A percentile compares a stretch with the other conserved stretches of the same genome.
phyloP scores from a whole-genome alignment of 306 rosid species.

The Rosa chinensis region DNA sequence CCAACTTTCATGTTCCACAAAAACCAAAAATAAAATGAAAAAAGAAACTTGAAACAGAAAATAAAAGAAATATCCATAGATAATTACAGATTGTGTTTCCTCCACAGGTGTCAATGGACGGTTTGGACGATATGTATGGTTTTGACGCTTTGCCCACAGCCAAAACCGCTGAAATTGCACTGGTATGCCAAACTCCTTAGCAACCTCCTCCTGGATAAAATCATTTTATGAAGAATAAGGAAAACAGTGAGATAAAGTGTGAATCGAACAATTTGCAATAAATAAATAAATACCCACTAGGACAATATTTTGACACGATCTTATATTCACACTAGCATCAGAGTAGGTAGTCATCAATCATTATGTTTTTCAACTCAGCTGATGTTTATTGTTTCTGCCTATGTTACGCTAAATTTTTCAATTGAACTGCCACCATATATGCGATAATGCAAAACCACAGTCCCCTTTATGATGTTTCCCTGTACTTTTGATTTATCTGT shows the following conservation, averaged over 20 bases:
- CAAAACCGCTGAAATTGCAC: slow-evolving; percentile 84
- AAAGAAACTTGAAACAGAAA: neutral
- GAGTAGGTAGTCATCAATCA: slow-evolving; percentile 1
- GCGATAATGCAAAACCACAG: neutral
- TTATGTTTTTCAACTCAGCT: neutral
- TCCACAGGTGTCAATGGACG: slow-evolving; percentile 68
- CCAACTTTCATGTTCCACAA: neutral
- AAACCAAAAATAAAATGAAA: neutral
- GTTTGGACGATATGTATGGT: slow-evolving; percentile 82
- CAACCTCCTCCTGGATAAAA: slow-evolving; percentile 74
- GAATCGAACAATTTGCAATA: neutral
- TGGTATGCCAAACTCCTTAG: slow-evolving; percentile 80
- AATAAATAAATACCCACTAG: neutral
- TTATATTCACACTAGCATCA: neutral
- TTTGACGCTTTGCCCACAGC: slow-evolving; percentile 89
- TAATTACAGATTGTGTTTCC: slow-evolving; percentile 70
- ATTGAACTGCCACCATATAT: neutral
- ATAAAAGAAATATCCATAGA: slow-evolving; percentile 6
- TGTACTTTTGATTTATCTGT: too few species aligned
- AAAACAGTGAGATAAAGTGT: neutral
- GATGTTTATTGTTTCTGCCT: neutral
- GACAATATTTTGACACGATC: neutral
- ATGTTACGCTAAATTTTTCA: neutral
- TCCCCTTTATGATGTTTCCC: neutral
- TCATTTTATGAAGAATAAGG: slow-evolving; percentile 10